These are phyloP conservation scores for Rhypophila decipiens DNA, from an alignment of 495 filamentous ascomycete genomes.

Conservation along the genomic window DNA sequence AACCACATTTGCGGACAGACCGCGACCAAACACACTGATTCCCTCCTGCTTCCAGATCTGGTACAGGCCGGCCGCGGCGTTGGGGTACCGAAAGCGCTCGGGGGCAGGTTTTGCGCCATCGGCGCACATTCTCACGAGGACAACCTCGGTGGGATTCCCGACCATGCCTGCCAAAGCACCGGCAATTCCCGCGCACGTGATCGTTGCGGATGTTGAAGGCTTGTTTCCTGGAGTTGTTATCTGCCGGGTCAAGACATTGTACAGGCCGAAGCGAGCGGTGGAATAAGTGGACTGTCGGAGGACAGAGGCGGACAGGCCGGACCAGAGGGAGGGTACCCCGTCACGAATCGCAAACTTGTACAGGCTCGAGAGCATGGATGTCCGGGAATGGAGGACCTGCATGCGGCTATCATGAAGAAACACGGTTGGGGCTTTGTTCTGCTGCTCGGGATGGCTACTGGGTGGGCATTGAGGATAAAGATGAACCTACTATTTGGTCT, in stretches of 20 bases:
- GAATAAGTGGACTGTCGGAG: slow-evolving; percentile 36
- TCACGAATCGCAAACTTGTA: slow-evolving; percentile 30
- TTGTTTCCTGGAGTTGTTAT: slow-evolving; percentile 7
- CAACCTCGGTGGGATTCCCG: slow-evolving; percentile 71
- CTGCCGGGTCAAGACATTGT: slow-evolving; percentile 23
- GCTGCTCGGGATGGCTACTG: too few relatives aligned
- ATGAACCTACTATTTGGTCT: slow-evolving; percentile 31
- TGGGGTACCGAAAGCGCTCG: slow-evolving; percentile 37
- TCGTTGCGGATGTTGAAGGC: slow-evolving; percentile 20
- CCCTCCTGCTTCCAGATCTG: slow-evolving; percentile 31
- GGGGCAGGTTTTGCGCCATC: slow-evolving; percentile 64
- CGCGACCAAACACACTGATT: slow-evolving; percentile 25
- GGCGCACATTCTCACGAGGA: slow-evolving; percentile 72
- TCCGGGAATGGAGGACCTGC: slow-evolving; percentile 29
- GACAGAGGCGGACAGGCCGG: slow-evolving; percentile 32
- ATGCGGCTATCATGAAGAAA: too few relatives aligned
- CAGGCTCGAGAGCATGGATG: slow-evolving; percentile 28
- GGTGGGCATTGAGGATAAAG: neutral
- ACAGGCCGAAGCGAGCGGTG: slow-evolving; percentile 32
- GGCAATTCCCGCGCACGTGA: slow-evolving; percentile 36
- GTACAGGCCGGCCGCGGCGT: slow-evolving; percentile 25
- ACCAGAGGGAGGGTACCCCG: slow-evolving; percentile 31
- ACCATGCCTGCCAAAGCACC: slow-evolving; percentile 71
- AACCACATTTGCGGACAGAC: slow-evolving; percentile 30
- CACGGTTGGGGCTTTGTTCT: too few relatives aligned